phyloP scores from a whole-genome alignment of 192 early-diverging fungal species.

The Backusella circina region DNA sequence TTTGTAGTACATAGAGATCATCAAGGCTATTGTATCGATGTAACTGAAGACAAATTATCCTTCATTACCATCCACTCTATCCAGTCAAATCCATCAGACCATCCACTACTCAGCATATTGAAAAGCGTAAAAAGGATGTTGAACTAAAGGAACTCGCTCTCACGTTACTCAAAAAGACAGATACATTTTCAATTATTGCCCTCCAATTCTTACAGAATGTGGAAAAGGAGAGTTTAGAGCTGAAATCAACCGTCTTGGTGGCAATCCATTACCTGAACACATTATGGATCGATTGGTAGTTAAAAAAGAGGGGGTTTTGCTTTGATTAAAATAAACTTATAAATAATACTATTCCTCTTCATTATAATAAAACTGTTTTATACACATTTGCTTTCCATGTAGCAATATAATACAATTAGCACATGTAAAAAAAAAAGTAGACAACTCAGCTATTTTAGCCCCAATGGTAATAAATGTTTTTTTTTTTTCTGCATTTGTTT shows the following conservation, averaged over 20 bases:
- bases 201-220: conserved; percentile 54
- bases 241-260: conserved; percentile 71
- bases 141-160: conserved; percentile 89
- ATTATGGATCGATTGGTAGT: conserved; percentile 38
- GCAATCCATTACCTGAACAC: conserved; percentile 67
- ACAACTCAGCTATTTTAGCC: no score
- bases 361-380: no score
- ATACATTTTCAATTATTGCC: conserved; percentile 84
- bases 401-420: no score
- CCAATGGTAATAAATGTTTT: no score
- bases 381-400: no score
- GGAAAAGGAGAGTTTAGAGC: conserved; percentile 58
- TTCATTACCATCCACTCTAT: conserved; percentile 92
- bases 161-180: conserved; percentile 68
- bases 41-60: conserved; percentile 98
- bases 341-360: no score
- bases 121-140: conserved; percentile 75
- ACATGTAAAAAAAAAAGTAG: no score
- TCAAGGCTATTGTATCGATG: conserved; percentile 97
- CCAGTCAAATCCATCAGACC: conserved; percentile 46
- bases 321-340: neutral
- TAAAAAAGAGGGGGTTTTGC: neutral
- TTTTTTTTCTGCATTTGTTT: no score
- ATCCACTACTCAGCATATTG: conserved; percentile 82
- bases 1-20: conserved; percentile 77